Base-by-base conservation (phyloP, 768 basidiomycete species). In the Termitomyces sp. region DNA sequence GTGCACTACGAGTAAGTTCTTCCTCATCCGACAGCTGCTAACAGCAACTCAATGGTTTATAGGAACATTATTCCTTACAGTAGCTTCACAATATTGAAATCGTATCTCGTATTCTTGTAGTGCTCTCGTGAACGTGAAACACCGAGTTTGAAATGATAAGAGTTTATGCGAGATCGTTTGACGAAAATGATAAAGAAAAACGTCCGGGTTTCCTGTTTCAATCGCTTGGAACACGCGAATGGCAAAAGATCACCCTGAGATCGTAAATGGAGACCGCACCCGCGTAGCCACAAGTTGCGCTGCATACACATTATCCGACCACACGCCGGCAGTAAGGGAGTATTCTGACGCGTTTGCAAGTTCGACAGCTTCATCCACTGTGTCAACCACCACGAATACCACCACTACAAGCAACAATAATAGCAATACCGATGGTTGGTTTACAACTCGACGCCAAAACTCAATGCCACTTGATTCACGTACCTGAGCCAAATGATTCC, bases 401-500 rank as follows among this genome's bases (percentile, higher is more conserved):
- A 82, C 68, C 0, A 84, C 80, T 77, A 37, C 27, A 30, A 41
- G 27, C 27, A 54, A n/a, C 27, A 13, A 54, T 54, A 31, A 27
- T n/a, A n/a, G n/a, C 7, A 13, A 20, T 8, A 36, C 30, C 13
- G 18, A 24, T 8, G 7, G 6, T 18, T 3, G 41, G 2, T n/a
- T 24, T 2, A 8, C 11, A 41, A 3, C 4, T 37, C 6, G 39
- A 57, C 37, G 24, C 5, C 5, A 8, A 18, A 41, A 3, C 4
- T 37, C 6, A 37, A 57, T 47, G 24, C 5, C 15, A 39, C 49
- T 24, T 12, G 39, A 41, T 16, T 11, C 24, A 47, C 66, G 20
- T 41, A 81, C 82, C 81, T 52, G 83, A 86, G 0, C 84, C 85
- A 68, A 88, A 88, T 1, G 80, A 78, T 69, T 89, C 88, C 33